Base-by-base conservation (phyloP, 768 basidiomycete species). In the Pulveroboletus sp. region DNA sequence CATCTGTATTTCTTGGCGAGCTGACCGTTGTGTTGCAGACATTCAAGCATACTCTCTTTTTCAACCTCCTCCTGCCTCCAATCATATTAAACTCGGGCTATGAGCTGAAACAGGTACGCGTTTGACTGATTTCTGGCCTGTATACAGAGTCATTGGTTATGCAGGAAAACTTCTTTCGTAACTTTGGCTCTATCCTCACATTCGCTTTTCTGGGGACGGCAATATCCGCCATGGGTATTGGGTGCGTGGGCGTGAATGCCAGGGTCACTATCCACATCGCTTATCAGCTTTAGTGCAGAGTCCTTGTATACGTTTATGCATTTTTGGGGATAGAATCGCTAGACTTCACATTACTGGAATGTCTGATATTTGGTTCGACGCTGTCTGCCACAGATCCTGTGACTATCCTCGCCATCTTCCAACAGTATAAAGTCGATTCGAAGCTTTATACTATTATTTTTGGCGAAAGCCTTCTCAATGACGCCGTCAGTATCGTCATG, bases 401-500 rank as follows among this genome's bases (percentile, higher is more conserved):
- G 26, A 98, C 96, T 7, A 96, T 99, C 64, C 77, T 99, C 30
- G 91, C 95, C 39, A 98, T 99, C 47, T 99, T 99, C 76, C 93
- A 96, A 60, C 91, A 96, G 60, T 89, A 95, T 74, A 96, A 97
- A 66, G 94, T 98, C 59, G 96, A 99, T 69, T 94, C 96, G 0
- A 97, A 98, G 66, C 77, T 99, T 8, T 98, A 98, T 72, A 88
- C 85, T 39, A 81, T 98, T 69, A 99, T 99, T 57, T 99, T 98
- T 62, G 96, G 96, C 26, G 96, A 98, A 69, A 89, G 86, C 69
- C 77, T 99, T 51, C 72, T 99, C 52, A 99, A 99, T 71, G 96
- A 99, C 75, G 96, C 96, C 17, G 96, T 98, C 63, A 93, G 91
- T 78, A 98, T 98, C 74, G 94, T 98, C 69, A 93, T 99, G 89